Base-by-base conservation (phyloP, 805 yeast genomes). In the Myxozyma udenii region DNA sequence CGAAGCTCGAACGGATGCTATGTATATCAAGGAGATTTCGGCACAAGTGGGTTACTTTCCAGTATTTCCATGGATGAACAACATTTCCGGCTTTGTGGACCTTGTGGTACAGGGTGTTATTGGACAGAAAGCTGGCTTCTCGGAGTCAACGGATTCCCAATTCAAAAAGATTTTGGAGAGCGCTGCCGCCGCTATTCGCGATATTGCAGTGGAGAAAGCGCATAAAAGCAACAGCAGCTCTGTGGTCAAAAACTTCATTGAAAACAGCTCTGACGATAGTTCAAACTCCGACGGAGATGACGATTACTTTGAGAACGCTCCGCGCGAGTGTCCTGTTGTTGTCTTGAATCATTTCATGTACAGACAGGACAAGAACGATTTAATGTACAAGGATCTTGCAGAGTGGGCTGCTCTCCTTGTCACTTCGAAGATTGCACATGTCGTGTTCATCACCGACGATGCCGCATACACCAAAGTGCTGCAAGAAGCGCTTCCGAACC, bases 91-190 rank as follows among this genome's bases (percentile, higher is more conserved):
- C 51, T 82, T 89, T 53, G 71, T 87, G 42, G 98, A 93, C 69
- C 74, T 93, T 62, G 87, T 83, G 48, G 85, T 86, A 18, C 95
- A 88, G 65, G 91, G 97, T 51, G 67, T 91, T 38, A 88, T 95
- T 0, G 98, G 98, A 1, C 97, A 89, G 66, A 90, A 89, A 64
- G 85, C 95, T 2, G 96, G 96, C 1, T 72, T 90, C 43, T 80
- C 90, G 26, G 96, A 90, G 65, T 72, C 87, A 1, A 83, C 83
- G 56, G 96, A 90, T 61, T 70, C 84, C 0, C 96, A 87, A 65
- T 78, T 86, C 55, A 84, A 86, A 67, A 83, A 83, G 61, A 89
- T 90, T 79, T 74, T 90, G 44, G 78, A 83, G 44, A 77, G 87
- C 41, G 76, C 91, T 0, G 71, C 82, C 33, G 80, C 79, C 58